A percentile compares a stretch with the other conserved stretches of the same genome.
Conservation (phyloP, 345 rosid species). For the Durio zibethinus region DNA sequence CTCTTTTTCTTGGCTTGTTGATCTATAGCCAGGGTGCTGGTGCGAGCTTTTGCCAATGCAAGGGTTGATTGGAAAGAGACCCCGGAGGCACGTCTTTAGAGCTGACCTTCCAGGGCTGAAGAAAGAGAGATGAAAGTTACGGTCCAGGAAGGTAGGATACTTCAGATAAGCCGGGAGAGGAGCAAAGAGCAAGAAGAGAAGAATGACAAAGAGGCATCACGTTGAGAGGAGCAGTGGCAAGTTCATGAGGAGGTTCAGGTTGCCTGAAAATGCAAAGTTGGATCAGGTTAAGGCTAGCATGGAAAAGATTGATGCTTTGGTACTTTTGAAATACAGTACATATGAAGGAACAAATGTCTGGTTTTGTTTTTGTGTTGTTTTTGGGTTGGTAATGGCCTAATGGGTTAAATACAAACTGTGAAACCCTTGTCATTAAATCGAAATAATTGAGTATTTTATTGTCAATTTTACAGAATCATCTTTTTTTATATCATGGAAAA, state of each 20-base stretch:
- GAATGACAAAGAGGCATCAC: conserved; percentile 42
- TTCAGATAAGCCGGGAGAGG: conserved; percentile 37
- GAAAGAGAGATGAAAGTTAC: conserved; percentile 45
- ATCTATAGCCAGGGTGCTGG: no score
- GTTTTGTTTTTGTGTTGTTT: neutral
- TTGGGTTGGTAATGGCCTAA: neutral
- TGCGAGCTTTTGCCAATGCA: conserved; percentile 19
- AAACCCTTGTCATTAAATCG: neutral
- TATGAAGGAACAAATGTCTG: neutral
- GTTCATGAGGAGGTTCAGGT: conserved; percentile 46
- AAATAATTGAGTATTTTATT: neutral
- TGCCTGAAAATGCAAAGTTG: conserved; percentile 35
- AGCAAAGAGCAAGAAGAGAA: conserved; percentile 37
- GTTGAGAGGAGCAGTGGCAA: conserved; percentile 37
- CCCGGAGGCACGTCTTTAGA: conserved; percentile 36
- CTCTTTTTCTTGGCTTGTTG: no score
- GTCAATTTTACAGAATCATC: neutral
- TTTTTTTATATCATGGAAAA: no score
- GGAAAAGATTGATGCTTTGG: no score
- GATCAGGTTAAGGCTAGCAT: conserved; percentile 37
- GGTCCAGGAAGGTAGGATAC: conserved; percentile 35
- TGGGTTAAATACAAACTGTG: neutral
- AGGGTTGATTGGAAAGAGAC: conserved; percentile 48
- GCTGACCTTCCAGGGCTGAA: conserved; percentile 45
- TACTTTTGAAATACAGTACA: no score